Conservation (phyloP, 2,329 filamentous ascomycete genomes). For the Pezicula radicicola region DNA sequence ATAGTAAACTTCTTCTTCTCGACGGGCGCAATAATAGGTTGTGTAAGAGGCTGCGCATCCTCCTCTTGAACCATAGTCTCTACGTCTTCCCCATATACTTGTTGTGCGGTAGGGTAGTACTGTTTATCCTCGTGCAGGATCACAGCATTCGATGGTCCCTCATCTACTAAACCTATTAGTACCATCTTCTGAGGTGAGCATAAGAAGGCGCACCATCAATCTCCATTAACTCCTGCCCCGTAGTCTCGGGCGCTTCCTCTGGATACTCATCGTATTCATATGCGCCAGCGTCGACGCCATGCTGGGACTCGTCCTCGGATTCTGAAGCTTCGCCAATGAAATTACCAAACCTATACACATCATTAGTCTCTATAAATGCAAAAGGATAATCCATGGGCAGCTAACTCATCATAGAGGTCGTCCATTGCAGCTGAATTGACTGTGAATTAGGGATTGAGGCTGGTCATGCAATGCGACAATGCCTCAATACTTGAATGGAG, state of each 20-base stretch:
- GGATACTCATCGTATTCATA: slow-evolving; percentile 78
- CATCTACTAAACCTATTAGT: slow-evolving; percentile 46
- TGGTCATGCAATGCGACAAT: slow-evolving; percentile 13
- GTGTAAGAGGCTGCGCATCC: slow-evolving; percentile 86
- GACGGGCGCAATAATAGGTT: slow-evolving; percentile 91
- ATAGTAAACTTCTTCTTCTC: slow-evolving; percentile 95
- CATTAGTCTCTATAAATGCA: slow-evolving; percentile 13
- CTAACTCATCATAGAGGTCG: slow-evolving; percentile 93
- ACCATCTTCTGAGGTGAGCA: slow-evolving; percentile 1
- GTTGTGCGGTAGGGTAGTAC: slow-evolving; percentile 97
- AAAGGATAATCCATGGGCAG: not conserved
- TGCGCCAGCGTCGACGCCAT: slow-evolving; percentile 68
- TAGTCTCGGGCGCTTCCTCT: slow-evolving; percentile 57
- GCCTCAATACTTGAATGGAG: not conserved
- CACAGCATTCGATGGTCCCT: slow-evolving; percentile 93
- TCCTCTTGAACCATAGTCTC: slow-evolving; percentile 96
- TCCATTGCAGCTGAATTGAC: slow-evolving; percentile 58
- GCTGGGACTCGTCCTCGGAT: slow-evolving; percentile 83
- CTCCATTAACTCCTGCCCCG: slow-evolving; percentile 88
- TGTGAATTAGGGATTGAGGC: not conserved
- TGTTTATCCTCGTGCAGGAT: slow-evolving; percentile 98
- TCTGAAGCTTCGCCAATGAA: slow-evolving; percentile 93
- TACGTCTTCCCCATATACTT: slow-evolving; percentile 91
- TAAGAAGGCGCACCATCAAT: slow-evolving; percentile 62
- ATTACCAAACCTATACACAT: slow-evolving; percentile 76